Evolutionary conservation across 164 flowering plant genomes (phyloP), one percentile per base, ranked within the genome.

Genomic region (Piper longum): DNA sequence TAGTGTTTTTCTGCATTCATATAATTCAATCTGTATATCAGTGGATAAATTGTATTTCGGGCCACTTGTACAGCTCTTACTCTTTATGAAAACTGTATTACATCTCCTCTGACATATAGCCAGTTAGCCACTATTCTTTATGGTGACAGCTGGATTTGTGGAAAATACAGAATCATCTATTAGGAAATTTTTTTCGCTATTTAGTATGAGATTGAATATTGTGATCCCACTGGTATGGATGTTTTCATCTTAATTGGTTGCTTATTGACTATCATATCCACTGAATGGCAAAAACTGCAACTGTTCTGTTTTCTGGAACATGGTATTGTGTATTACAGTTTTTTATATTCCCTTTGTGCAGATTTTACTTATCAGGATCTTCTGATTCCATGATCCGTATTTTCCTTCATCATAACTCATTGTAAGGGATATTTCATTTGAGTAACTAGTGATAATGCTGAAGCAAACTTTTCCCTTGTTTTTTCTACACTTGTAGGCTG

Each of bases 311-410:
- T n/a, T n/a, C n/a, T n/a, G n/a, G n/a, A n/a, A n/a, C n/a, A n/a
- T n/a, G n/a, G n/a, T n/a, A n/a, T 18, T 4, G 11, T 57, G 36
- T 57, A 18, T 18, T 18, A 18, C 18, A 45, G 16, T 4, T 48
- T 48, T 39, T 66, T 45, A 19, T 43, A 62, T 73, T 62, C 65
- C 16, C 61, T 54, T 64, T 60, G 62, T 79, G 75, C 82, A 93
- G 97, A 79, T 80, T 70, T 76, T 93, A 97, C 75, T 79, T 93
- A 52, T 93, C 99, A 59, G 99, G 99, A 65, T 90, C 99, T 16
- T 90, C 99, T 69, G 99, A 93, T 82, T 90, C 95, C 54, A 93
- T 93, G 96, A 93, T 93, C 70, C 89, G 97, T 93, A 60, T 39
- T 60, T 3, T 19, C 3, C 41, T 57, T 57, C 14, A 19, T 19